These are phyloP conservation scores for Fusarium staphyleae DNA, from an alignment of 2,329 filamentous ascomycete species.

Conservation along the genomic window DNA sequence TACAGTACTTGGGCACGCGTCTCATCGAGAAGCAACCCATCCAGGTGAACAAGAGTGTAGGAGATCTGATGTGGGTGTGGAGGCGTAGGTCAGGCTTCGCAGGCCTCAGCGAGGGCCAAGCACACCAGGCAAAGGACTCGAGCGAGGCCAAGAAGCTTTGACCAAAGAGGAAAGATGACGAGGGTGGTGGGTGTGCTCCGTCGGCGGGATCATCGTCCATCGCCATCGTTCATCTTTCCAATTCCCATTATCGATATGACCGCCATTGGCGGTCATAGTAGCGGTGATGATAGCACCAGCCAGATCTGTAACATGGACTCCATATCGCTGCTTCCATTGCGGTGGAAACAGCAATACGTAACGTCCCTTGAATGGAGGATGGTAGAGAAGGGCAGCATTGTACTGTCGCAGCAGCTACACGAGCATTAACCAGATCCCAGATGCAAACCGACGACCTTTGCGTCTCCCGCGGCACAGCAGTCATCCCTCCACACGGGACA, in stretches of 20 bases:
- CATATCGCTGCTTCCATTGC: conserved; percentile 27
- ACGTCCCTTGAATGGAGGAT: conserved; percentile 27
- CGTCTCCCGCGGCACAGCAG: conserved; percentile 17
- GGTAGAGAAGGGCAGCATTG: conserved; percentile 15
- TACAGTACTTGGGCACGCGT: conserved; percentile 20
- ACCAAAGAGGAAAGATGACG: conserved; percentile 9
- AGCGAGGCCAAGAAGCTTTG: conserved; percentile 25
- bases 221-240: conserved; percentile 8
- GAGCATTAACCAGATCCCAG: conserved; percentile 28
- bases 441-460: conserved; percentile 28
- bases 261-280: conserved; percentile 31
- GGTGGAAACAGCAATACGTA: conserved; percentile 35
- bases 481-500: conserved; percentile 26
- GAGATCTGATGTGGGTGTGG: conserved; percentile 38
- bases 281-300: conserved; percentile 32
- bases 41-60: conserved; percentile 1
- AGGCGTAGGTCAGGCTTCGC: conserved; percentile 41
- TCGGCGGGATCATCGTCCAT: conserved; percentile 10
- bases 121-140: conserved; percentile 28
- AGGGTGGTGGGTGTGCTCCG: conserved; percentile 4
- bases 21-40: conserved; percentile 12
- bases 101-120: conserved; percentile 37
- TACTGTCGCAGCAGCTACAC: conserved; percentile 30
- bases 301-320: conserved; percentile 35
- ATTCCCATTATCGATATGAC: neutral